Conservation (phyloP, 495 filamentous ascomycete genomes). For the Thozetella sp. region DNA sequence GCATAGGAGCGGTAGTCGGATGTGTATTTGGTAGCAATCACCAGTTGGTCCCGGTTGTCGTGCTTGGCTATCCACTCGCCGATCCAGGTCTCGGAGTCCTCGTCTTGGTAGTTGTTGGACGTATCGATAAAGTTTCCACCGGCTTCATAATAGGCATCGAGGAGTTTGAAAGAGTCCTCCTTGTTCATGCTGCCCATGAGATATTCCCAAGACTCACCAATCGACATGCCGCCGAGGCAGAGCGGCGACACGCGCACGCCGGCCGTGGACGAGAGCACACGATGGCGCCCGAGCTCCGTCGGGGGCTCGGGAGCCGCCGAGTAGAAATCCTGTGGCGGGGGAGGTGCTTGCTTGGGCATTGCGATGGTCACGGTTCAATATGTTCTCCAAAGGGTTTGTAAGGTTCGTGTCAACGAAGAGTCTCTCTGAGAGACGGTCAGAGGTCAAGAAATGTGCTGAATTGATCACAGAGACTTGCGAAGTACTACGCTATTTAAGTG, state of each 20-base stretch:
- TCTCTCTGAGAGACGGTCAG: no score
- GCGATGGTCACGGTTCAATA: no score
- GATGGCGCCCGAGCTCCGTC: conserved; percentile 57
- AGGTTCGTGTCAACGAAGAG: no score
- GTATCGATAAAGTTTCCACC: conserved; percentile 76
- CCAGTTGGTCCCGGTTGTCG: conserved; percentile 57
- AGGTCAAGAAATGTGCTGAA: no score
- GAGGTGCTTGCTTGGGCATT: neutral
- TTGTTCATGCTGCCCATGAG: conserved; percentile 17
- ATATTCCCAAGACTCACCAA: conserved; percentile 52
- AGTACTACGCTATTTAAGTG: no score
- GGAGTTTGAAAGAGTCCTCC: conserved; percentile 40
- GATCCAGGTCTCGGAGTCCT: conserved; percentile 63
- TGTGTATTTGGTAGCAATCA: conserved; percentile 59
- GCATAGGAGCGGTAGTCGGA: conserved; percentile 21
- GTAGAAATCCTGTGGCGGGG: neutral
- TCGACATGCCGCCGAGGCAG: conserved; percentile 64
- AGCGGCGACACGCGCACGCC: conserved; percentile 64
- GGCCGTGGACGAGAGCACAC: conserved; percentile 58
- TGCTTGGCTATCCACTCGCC: conserved; percentile 66
- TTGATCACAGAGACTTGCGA: no score
- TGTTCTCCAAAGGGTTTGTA: no score
- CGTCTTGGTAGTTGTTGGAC: conserved; percentile 64
- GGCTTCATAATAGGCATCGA: conserved; percentile 55
- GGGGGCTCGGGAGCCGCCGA: conserved; percentile 43